These are phyloP conservation scores for Cyclotella choctawhatcheeana DNA, from an alignment of 108 stramenopile species.

Conservation along the genomic window DNA sequence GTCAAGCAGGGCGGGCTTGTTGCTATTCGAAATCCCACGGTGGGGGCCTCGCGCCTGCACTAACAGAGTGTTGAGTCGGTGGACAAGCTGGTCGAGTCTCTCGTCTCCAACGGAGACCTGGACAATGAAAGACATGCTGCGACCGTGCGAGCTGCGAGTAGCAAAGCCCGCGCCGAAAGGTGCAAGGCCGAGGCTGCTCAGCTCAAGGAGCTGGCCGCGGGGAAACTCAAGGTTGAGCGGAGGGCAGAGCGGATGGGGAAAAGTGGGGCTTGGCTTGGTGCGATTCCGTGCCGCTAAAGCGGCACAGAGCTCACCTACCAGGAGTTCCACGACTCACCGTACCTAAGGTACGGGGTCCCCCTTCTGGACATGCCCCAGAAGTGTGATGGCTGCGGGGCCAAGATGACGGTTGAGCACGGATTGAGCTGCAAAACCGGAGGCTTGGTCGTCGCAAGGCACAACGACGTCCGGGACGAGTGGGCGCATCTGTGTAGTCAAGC, in stretches of 20 bases:
- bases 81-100: background rate
- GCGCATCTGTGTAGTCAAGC: background rate
- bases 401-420: slow-evolving; percentile 17
- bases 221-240: too few species aligned
- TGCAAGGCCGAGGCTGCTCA: too few species aligned
- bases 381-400: slow-evolving; percentile 36
- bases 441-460: background rate
- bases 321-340: slow-evolving; percentile 30
- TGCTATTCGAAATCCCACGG: background rate
- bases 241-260: too few species aligned
- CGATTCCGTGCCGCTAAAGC: too few species aligned
- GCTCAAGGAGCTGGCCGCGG: too few species aligned
- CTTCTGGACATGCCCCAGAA: background rate
- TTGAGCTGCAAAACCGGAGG: background rate
- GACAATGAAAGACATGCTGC: background rate
- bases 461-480: background rate
- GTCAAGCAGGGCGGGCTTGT: slow-evolving; percentile 18
- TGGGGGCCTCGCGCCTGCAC: background rate
- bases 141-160: background rate
- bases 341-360: slow-evolving; percentile 21
- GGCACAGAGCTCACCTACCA: background rate
- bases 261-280: too few species aligned
- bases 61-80: background rate
- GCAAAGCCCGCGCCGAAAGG: background rate
- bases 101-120: background rate